A percentile compares a stretch with the other conserved stretches of the same genome.
Evolutionary conservation across 2,329 filamentous ascomycete species (phyloP).

Genomic region (Magnaporthiopsis poae): DNA sequence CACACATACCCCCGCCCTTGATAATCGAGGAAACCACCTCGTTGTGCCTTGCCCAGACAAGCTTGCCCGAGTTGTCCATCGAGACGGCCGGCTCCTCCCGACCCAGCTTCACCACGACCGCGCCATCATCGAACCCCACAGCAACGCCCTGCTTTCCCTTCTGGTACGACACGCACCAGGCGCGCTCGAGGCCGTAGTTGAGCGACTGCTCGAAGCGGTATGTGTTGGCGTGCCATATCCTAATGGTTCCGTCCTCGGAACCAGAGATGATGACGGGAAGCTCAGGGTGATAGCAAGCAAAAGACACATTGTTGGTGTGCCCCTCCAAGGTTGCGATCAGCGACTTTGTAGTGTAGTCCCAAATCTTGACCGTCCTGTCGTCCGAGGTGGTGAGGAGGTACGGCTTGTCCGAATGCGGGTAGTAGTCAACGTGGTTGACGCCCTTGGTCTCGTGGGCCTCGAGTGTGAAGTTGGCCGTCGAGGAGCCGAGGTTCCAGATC

Average conservation of each 20-base stretch:
- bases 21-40: constrained; percentile 93
- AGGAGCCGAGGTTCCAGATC: constrained; percentile 63
- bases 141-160: constrained; percentile 88
- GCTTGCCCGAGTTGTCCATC: constrained; percentile 91
- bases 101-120: constrained; percentile 94
- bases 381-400: constrained; percentile 96
- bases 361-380: constrained; percentile 92
- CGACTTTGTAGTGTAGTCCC: constrained; percentile 98
- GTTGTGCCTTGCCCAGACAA: constrained; percentile 91
- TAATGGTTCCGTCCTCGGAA: constrained; percentile 92
- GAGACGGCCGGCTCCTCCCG: constrained; percentile 94
- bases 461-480: constrained; percentile 90
- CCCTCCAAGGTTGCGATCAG: constrained; percentile 93
- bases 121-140: constrained; percentile 94
- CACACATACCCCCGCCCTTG: constrained; percentile 61
- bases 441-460: constrained; percentile 96
- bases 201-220: constrained; percentile 92
- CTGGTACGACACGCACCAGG: constrained; percentile 96
- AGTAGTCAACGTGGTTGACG: constrained; percentile 94
- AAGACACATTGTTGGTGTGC: constrained; percentile 95
- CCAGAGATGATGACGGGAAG: constrained; percentile 94
- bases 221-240: constrained; percentile 97
- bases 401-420: constrained; percentile 62
- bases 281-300: constrained; percentile 95
- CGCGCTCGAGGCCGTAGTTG: constrained; percentile 89